phyloP scores from a whole-genome alignment of 192 early-diverging fungal genomes.

The Rhizophagus prolifer region DNA sequence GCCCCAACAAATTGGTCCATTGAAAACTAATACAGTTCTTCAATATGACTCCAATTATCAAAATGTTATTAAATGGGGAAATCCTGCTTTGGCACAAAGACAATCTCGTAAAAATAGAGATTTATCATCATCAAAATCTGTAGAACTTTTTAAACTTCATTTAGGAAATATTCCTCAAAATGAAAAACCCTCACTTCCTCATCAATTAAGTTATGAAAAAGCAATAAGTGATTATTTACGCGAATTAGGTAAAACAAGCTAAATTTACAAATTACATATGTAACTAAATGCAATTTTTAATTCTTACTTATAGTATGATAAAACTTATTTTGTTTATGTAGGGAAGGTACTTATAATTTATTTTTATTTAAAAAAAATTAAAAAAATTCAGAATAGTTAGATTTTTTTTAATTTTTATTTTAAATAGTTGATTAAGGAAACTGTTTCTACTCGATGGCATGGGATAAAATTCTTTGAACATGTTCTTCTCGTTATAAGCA shows the following conservation, averaged over 20 bases:
- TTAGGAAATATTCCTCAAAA: constrained; percentile 47
- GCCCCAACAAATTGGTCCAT: not conserved
- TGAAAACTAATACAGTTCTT: constrained; percentile 13
- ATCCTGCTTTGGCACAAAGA: not conserved
- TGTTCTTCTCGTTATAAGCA: constrained; percentile 39
- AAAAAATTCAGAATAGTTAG: not conserved
- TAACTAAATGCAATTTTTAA: too few species aligned
- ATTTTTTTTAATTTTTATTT: not conserved
- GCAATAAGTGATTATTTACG: constrained; percentile 54
- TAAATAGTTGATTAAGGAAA: too few species aligned
- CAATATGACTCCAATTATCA: not conserved
- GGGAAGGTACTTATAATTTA: too few species aligned
- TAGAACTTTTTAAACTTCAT: constrained; percentile 17
- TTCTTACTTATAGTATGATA: too few species aligned
- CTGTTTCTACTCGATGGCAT: not conserved
- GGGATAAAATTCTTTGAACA: not conserved
- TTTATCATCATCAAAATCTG: not conserved
- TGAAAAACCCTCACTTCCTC: constrained; percentile 41
- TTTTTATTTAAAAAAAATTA: too few species aligned
- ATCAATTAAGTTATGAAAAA: constrained; percentile 45
- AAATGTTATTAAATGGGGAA: not conserved
- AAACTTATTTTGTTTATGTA: too few species aligned
- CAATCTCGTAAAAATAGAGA: not conserved
- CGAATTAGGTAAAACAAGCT: too few species aligned
- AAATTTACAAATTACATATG: too few species aligned